These are phyloP conservation scores for Phylloporus sp. DNA, from an alignment of 768 basidiomycete species.

Conservation along the genomic window DNA sequence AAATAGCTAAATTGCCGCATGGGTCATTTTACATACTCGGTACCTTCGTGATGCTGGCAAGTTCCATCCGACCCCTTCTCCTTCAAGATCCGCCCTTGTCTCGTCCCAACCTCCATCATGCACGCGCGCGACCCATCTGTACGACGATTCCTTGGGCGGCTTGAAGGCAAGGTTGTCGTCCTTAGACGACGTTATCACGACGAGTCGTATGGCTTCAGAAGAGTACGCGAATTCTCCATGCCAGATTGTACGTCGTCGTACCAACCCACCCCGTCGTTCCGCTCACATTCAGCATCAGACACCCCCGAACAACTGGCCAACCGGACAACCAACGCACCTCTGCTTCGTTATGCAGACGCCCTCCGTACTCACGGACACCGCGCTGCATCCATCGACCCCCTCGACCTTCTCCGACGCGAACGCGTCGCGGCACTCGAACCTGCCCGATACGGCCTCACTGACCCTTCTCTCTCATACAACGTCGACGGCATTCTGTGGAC, in stretches of 20 bases:
- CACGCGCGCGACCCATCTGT: slow-evolving; percentile 13
- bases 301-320: slow-evolving; percentile 61
- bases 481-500: slow-evolving; percentile 84
- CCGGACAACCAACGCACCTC: slow-evolving; percentile 64
- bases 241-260: slow-evolving; percentile 59
- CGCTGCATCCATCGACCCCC: slow-evolving; percentile 80
- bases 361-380: slow-evolving; percentile 83
- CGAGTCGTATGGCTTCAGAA: slow-evolving; percentile 74
- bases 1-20: no score
- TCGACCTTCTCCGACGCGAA: slow-evolving; percentile 83
- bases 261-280: background rate
- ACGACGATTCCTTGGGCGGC: slow-evolving; percentile 8
- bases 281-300: slow-evolving; percentile 37
- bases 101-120: slow-evolving; percentile 9
- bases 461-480: slow-evolving; percentile 52
- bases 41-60: background rate
- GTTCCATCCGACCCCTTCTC: slow-evolving; percentile 13
- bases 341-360: slow-evolving; percentile 86
- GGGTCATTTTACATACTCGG: background rate
- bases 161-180: slow-evolving; percentile 16
- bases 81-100: background rate
- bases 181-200: slow-evolving; percentile 56
- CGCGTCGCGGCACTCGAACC: slow-evolving; percentile 74
- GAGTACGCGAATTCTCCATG: slow-evolving; percentile 54
- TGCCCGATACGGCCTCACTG: slow-evolving; percentile 64